These are phyloP conservation scores for Pleurotus platypus DNA, from an alignment of 768 basidiomycete genomes.

Conservation along the genomic window DNA sequence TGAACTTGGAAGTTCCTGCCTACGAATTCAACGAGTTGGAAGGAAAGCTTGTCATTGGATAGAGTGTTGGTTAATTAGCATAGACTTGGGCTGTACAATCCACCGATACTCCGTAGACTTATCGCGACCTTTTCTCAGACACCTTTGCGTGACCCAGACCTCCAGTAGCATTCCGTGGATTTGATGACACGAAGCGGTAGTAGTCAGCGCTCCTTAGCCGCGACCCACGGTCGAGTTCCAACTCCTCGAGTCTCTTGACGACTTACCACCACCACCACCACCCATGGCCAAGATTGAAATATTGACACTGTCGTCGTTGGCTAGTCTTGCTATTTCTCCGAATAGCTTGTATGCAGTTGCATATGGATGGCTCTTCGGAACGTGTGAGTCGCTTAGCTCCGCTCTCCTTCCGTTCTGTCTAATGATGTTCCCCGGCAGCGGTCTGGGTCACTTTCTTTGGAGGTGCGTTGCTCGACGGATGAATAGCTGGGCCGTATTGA, in stretches of 20 bases:
- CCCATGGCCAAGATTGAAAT: constrained; percentile 31
- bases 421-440: constrained; percentile 26
- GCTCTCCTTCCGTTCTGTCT: not conserved
- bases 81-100: constrained; percentile 1
- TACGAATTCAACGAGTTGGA: constrained; percentile 88
- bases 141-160: not conserved
- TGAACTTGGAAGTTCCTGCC: constrained; percentile 91
- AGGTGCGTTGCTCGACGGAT: constrained; percentile 28
- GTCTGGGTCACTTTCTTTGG: constrained; percentile 71
- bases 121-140: not conserved
- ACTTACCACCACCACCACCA: constrained; percentile 10
- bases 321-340: constrained; percentile 26
- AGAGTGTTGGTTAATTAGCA: constrained; percentile 18
- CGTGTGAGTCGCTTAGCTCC: constrained; percentile 45
- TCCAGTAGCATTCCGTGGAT: not conserved
- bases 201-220: too few species aligned
- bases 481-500: not conserved
- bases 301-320: constrained; percentile 30
- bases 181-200: not conserved
- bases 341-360: constrained; percentile 47
- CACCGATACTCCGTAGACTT: constrained; percentile 6
- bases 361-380: constrained; percentile 66
- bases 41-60: constrained; percentile 86
- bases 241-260: not conserved
- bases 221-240: too few species aligned